Evolutionary conservation across 164 flowering plant genomes (phyloP).

Genomic region (Vitis riparia): DNA sequence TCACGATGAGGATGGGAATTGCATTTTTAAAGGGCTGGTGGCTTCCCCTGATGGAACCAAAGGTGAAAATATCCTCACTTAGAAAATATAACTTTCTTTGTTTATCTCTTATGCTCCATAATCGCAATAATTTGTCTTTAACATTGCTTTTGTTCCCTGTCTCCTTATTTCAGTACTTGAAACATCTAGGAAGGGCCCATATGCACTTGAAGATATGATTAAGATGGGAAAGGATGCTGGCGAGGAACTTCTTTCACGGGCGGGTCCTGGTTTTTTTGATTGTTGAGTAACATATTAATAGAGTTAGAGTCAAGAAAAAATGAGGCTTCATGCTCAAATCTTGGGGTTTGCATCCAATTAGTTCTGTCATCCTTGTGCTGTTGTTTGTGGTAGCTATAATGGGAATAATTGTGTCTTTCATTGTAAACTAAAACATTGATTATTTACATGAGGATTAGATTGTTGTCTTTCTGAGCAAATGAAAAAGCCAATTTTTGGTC

Average conservation of each 20-base stretch:
- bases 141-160: neutral
- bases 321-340: no score
- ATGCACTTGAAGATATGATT: slow-evolving; percentile 75
- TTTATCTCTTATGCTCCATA: neutral
- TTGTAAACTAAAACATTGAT: no score
- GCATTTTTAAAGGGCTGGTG: slow-evolving; percentile 84
- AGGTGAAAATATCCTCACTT: slow-evolving; percentile 37
- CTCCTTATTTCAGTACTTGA: slow-evolving; percentile 68
- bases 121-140: neutral
- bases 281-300: slow-evolving; percentile 13
- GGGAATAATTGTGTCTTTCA: no score
- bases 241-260: slow-evolving; percentile 73
- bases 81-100: neutral
- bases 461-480: no score
- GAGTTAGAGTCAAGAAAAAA: neutral
- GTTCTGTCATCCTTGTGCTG: no score
- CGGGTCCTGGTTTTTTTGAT: slow-evolving; percentile 83
- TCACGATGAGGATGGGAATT: slow-evolving; percentile 66
- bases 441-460: no score
- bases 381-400: no score
- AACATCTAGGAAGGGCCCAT: slow-evolving; percentile 79
- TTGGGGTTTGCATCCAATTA: no score
- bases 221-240: slow-evolving; percentile 95
- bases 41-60: slow-evolving; percentile 95
- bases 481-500: no score